A percentile compares a stretch with the other conserved stretches of the same genome.
Conservation (phyloP, 352 stramenopile genomes). For the Globisporangium alternatum region DNA sequence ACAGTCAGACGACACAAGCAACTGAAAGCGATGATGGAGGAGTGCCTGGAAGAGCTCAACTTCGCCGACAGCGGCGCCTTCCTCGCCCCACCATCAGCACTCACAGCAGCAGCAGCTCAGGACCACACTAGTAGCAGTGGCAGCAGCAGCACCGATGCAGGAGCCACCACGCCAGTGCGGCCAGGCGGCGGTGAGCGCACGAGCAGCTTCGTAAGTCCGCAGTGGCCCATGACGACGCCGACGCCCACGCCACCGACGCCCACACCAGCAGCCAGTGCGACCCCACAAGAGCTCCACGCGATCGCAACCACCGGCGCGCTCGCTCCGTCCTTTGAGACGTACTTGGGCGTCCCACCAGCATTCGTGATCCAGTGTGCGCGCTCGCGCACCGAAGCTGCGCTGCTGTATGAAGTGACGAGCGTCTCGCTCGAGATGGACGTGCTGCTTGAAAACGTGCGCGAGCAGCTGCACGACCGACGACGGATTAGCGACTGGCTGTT, state of each 20-base stretch:
- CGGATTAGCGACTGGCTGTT: constrained; percentile 14
- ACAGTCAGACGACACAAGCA: neutral
- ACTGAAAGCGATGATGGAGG: constrained; percentile 3
- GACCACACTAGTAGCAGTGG: neutral
- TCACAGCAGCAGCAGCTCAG: neutral
- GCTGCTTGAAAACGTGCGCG: constrained; percentile 22
- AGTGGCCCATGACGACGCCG: neutral
- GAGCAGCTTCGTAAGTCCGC: constrained; percentile 4
- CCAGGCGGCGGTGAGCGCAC: neutral
- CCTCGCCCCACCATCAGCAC: constrained; percentile 1
- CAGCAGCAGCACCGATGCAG: constrained; percentile 4
- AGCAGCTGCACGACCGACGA: constrained; percentile 36
- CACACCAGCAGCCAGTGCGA: constrained; percentile 18
- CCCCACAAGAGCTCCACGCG: constrained; percentile 20
- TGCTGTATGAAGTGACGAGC: constrained; percentile 28
- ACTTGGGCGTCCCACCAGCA: constrained; percentile 21
- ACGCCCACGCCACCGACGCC: constrained; percentile 10
- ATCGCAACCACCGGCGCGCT: neutral
- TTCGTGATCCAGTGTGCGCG: constrained; percentile 21
- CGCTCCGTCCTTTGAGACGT: constrained; percentile 12
- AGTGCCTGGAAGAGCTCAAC: constrained; percentile 22
- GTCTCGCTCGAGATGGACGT: constrained; percentile 37
- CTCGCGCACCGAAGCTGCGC: constrained; percentile 20
- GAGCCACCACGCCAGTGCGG: neutral
- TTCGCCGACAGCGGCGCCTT: constrained; percentile 28